These are phyloP conservation scores for Fusarium pseudocircinatum DNA, from an alignment of 2,329 filamentous ascomycete genomes.

Conservation along the genomic window DNA sequence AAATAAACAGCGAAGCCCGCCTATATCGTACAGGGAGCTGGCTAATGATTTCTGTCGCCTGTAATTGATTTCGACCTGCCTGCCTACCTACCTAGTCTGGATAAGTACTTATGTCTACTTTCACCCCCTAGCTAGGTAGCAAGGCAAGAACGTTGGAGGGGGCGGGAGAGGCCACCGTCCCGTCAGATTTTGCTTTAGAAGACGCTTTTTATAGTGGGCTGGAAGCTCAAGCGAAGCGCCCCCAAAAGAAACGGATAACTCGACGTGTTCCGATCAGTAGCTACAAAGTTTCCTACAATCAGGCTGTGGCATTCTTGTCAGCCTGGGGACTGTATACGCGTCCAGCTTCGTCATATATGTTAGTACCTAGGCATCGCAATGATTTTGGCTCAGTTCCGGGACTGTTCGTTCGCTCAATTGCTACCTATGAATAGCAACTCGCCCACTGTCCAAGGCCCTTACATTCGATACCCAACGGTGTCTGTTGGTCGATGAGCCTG, in stretches of 20 bases:
- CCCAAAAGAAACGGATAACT: not conserved
- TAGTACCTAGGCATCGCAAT: not conserved
- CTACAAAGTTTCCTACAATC: not conserved
- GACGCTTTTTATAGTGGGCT: conserved; percentile 10
- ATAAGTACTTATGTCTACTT: not conserved
- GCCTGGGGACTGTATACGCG: conserved; percentile 24
- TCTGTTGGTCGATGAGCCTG: not conserved
- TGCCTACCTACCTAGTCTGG: not conserved
- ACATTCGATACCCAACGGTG: not conserved
- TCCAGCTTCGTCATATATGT: conserved; percentile 16
- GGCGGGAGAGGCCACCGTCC: conserved; percentile 8
- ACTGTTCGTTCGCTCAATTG: not conserved
- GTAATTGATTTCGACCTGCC: not conserved
- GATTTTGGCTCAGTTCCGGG: not conserved
- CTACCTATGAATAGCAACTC: not conserved
- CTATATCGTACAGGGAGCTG: not conserved
- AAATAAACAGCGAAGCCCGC: not conserved
- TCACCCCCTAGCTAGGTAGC: not conserved
- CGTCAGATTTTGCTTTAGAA: not conserved
- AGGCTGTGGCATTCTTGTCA: conserved; percentile 30
- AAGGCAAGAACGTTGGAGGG: conserved; percentile 12
- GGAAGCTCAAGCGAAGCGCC: not conserved
- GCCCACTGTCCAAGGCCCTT: not conserved
- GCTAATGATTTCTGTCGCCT: not conserved
- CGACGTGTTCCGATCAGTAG: not conserved